Conservation (phyloP, 805 yeast species). For the Cyberlindnera sargentensis region DNA sequence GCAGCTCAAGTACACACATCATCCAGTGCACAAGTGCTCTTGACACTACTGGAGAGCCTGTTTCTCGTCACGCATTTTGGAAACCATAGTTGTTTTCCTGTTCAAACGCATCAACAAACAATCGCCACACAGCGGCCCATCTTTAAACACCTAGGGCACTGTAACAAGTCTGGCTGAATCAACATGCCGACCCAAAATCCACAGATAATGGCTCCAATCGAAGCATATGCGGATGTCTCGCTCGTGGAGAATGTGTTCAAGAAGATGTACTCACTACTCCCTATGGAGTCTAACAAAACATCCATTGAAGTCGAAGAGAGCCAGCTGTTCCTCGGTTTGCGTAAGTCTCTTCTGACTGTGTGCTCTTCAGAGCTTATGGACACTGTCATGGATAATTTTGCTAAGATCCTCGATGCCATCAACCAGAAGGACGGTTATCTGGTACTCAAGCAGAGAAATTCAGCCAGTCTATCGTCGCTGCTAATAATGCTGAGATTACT, state of each 20-base stretch:
- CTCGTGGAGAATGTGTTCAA: conserved; percentile 29
- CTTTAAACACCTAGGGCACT: no score
- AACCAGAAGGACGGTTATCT: conserved; percentile 22
- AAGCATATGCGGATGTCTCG: conserved; percentile 12
- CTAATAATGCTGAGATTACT: conserved; percentile 32
- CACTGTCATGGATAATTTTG: conserved; percentile 25
- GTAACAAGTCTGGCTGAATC: no score
- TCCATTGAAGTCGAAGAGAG: conserved; percentile 32
- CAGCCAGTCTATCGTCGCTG: conserved; percentile 27
- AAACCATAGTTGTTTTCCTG: no score
- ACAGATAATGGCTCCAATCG: no score
- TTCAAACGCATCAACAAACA: no score
- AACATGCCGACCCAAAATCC: no score
- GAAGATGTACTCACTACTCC: conserved; percentile 29
- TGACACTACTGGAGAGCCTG: no score
- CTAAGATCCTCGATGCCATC: conserved; percentile 22
- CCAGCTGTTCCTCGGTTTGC: conserved; percentile 27
- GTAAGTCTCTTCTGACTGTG: conserved; percentile 27
- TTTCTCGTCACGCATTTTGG: no score
- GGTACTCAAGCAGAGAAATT: conserved; percentile 23
- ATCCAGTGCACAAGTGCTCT: no score
- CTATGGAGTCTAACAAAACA: conserved; percentile 29
- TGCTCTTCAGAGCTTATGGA: conserved; percentile 23
- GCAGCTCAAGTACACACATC: no score
- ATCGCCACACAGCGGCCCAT: no score